Evolutionary conservation across 2,329 filamentous ascomycete genomes (phyloP), one percentile per base, ranked within the genome.

Genomic region (Penicillium sp.): DNA sequence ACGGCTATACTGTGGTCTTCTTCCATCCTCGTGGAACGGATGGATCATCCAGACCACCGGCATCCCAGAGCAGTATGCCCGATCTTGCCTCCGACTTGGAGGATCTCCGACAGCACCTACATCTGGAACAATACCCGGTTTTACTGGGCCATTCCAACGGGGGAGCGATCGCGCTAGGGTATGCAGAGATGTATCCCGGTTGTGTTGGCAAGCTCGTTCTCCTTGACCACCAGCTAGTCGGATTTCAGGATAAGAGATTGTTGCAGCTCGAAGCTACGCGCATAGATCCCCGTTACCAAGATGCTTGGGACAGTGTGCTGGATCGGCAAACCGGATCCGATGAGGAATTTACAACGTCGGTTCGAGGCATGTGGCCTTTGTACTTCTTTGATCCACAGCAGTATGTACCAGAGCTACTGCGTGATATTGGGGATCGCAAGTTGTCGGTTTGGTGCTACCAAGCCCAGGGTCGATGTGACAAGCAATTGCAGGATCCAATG

Each of bases 381-480:
- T 41, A 41, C 6, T 46, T 46, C 10, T 40, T 46, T 19, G 7
- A 46, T 40, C 44, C 44, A 2, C 3, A 17, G 34, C 15, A 24
- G 34, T 41, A 32, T 13, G 44, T 46, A 10, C 44, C 34, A 13
- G 34, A 46, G 34, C 19, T 46, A n/a, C 17, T 46, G 35, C 15
- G 7, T 22, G 34, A 32, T 17, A 46, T 41, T 19, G 44, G 35
- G 0, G 19, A 24, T 15, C 15, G 19, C 9, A 32, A 31, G 28
- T 17, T 46, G 19, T 40, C 26, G 3, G 26, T 32, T 41, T 46
- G 44, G 44, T 46, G 35, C 26, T 41, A 41, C 12, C 34, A 46
- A 10, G 19, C 44, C n/a, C 44, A 46, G 28, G 44, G 28, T 6
- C 28, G 44, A 40, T 46, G 44, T 41, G 44, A 46, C 10, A 46